Conservation (phyloP, 2,329 filamentous ascomycete species). For the Sarocladiaceae sp. region DNA sequence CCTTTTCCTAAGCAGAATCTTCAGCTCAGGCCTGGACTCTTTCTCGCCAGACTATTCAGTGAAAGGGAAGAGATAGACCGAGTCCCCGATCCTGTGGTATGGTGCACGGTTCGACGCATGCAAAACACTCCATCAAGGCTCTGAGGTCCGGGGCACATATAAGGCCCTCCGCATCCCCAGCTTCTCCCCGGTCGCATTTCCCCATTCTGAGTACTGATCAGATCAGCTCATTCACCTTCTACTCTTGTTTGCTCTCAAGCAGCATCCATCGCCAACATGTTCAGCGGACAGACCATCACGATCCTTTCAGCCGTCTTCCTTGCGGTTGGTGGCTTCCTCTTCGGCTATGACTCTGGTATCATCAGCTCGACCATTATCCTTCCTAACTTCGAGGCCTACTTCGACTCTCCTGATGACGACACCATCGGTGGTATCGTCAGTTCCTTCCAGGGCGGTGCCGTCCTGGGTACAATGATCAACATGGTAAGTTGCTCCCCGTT, state of each 20-base stretch:
- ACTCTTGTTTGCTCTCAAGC: neutral
- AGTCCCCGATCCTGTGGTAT: too few species aligned
- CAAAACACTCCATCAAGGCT: too few species aligned
- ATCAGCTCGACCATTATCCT: slow-evolving; percentile 30
- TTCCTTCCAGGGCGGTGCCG: slow-evolving; percentile 22
- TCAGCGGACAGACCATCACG: slow-evolving; percentile 10
- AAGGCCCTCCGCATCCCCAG: too few species aligned
- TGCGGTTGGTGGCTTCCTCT: slow-evolving; percentile 23
- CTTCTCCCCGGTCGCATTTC: too few species aligned
- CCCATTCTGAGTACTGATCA: too few species aligned
- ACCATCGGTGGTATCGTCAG: slow-evolving; percentile 21
- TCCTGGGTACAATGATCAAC: slow-evolving; percentile 22
- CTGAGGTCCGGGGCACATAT: too few species aligned
- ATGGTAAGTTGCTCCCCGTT: slow-evolving; percentile 16
- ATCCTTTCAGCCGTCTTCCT: slow-evolving; percentile 21
- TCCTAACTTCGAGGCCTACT: slow-evolving; percentile 33
- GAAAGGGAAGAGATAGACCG: too few species aligned
- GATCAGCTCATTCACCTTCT: too few species aligned
- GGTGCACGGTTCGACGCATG: too few species aligned
- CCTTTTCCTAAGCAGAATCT: too few species aligned
- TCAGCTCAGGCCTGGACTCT: too few species aligned
- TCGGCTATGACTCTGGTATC: slow-evolving; percentile 46
- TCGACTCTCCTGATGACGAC: slow-evolving; percentile 29
- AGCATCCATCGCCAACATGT: neutral
- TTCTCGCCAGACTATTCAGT: too few species aligned